Evolutionary conservation across 129 eudicot species (phyloP).

Genomic region (Escallonia herrerae): DNA sequence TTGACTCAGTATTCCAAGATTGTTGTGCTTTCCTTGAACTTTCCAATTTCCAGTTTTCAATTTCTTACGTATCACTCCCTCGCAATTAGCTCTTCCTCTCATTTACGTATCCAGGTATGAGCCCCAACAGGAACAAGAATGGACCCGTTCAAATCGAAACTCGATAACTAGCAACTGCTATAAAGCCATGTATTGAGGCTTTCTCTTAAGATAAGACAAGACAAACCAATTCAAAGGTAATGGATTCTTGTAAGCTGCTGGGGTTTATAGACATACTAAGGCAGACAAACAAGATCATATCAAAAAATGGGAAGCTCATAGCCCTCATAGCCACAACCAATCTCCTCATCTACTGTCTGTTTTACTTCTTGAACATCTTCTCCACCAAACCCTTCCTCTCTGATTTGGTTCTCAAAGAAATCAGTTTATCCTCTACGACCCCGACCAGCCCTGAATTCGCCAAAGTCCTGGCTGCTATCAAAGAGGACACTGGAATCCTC

Average conservation of each 20-base stretch:
- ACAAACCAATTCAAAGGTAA: neutral
- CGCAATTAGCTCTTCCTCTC: no score
- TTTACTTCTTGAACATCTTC: slow-evolving; percentile 10
- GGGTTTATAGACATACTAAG: slow-evolving; percentile 27
- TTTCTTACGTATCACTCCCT: no score
- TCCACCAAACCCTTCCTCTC: neutral
- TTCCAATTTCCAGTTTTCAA: no score
- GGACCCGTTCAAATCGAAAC: no score
- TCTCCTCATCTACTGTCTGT: slow-evolving; percentile 19
- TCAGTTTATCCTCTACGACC: neutral
- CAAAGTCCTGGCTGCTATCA: neutral
- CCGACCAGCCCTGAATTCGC: neutral
- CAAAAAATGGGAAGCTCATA: slow-evolving; percentile 40
- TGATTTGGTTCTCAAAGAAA: slow-evolving; percentile 4
- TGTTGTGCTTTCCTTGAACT: no score
- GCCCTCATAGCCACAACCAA: slow-evolving; percentile 7
- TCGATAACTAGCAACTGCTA: no score
- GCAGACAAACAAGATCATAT: slow-evolving; percentile 25
- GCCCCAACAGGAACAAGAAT: no score
- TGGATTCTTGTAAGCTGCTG: slow-evolving; percentile 7
- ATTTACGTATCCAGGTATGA: no score
- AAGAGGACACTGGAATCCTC: neutral
- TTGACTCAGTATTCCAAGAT: no score
- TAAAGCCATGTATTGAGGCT: no score
- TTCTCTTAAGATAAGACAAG: no score